Conservation (phyloP, 1,139 yeast genomes). For the Tardiomyces depauwii region DNA sequence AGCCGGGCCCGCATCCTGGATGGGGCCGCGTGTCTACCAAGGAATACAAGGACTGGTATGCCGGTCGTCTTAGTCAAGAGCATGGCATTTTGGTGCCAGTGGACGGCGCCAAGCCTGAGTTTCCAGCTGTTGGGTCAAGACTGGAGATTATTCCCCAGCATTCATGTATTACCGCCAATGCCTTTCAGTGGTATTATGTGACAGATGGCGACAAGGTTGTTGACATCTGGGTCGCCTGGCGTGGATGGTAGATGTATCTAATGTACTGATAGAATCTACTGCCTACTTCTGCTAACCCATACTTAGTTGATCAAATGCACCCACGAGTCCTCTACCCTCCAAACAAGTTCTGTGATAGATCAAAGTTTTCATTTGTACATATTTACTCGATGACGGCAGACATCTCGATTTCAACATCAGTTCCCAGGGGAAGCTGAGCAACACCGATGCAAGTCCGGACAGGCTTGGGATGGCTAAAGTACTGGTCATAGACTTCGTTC, state of each 20-base stretch:
- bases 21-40: constrained; percentile 33
- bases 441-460: constrained; percentile 43
- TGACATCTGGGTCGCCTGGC: constrained; percentile 34
- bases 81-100: constrained; percentile 40
- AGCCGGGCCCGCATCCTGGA: constrained; percentile 39
- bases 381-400: neutral
- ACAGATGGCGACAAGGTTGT: constrained; percentile 25
- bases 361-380: no score
- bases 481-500: constrained; percentile 37
- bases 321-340: no score
- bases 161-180: constrained; percentile 33
- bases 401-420: constrained; percentile 28
- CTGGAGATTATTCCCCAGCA: constrained; percentile 32
- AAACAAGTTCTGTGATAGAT: no score
- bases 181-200: constrained; percentile 30
- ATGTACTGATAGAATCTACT: no score
- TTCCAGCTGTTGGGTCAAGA: constrained; percentile 22
- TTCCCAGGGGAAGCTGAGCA: constrained; percentile 17
- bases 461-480: constrained; percentile 37
- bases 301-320: no score
- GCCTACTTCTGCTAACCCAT: no score
- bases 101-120: constrained; percentile 12
- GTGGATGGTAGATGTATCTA: constrained; percentile 25
- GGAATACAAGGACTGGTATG: constrained; percentile 36
- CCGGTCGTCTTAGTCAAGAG: constrained; percentile 43